These are phyloP conservation scores for Evernia prunastri DNA, from an alignment of 495 filamentous ascomycete genomes.

Conservation along the genomic window DNA sequence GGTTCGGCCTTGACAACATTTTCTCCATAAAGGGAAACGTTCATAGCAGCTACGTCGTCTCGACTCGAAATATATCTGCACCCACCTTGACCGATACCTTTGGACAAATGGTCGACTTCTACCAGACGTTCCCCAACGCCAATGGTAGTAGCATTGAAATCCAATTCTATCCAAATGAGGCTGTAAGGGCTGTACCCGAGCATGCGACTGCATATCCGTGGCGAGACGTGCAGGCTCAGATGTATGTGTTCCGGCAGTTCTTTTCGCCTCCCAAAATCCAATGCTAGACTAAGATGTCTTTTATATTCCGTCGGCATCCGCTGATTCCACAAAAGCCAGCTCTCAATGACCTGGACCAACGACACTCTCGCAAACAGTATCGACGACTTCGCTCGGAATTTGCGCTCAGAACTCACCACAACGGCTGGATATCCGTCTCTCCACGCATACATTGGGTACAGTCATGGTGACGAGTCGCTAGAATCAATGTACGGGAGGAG, in stretches of 20 bases:
- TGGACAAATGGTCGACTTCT: slow-evolving; percentile 20
- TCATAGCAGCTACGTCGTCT: slow-evolving; percentile 6
- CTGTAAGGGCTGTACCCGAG: slow-evolving; percentile 23
- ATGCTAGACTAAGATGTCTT: no score
- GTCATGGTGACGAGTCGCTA: slow-evolving; percentile 36
- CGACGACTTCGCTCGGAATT: slow-evolving; percentile 8
- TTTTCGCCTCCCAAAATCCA: background rate
- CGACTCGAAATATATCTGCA: slow-evolving; percentile 2
- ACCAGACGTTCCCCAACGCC: background rate
- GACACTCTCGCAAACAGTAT: slow-evolving; percentile 2
- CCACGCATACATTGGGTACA: slow-evolving; percentile 34
- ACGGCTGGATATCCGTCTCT: slow-evolving; percentile 28
- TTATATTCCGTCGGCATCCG: background rate
- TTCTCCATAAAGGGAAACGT: slow-evolving; percentile 9
- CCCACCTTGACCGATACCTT: slow-evolving; percentile 22
- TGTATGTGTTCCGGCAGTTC: slow-evolving; percentile 30
- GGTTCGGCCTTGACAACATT: slow-evolving; percentile 10
- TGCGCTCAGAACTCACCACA: slow-evolving; percentile 22
- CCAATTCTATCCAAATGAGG: slow-evolving; percentile 30
- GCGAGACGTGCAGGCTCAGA: slow-evolving; percentile 28
- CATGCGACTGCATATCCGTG: slow-evolving; percentile 33
- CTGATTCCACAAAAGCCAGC: slow-evolving; percentile 3
- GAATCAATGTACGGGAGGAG: slow-evolving; percentile 24
- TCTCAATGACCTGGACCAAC: slow-evolving; percentile 2
- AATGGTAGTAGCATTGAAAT: slow-evolving; percentile 20